Evolutionary conservation across 306 rosid species (phyloP), one percentile per base, ranked within the genome.

Genomic region (Hylodesmum podocarpum): DNA sequence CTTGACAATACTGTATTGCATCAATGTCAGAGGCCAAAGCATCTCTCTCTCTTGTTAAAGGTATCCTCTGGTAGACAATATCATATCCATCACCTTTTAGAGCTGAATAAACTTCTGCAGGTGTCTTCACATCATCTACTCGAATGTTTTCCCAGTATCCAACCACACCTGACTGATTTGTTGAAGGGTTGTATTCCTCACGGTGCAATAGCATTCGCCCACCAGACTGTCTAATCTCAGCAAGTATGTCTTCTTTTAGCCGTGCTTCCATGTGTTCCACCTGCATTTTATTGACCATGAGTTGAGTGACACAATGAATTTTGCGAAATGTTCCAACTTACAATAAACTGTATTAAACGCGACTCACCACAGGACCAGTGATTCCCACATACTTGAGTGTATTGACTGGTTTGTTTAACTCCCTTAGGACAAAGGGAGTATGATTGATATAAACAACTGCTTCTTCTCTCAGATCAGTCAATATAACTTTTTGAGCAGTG

Each of bases 201-300:
- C 90, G 93, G 75, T 91, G 97, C 59, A 91, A 84, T 70, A 91
- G 90, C 84, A 89, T 86, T 61, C 93, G 88, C 47, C 97, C 91
- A 78, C 95, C 93, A 18, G 93, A 88, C 63, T 73, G 87, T 54
- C 82, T 72, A 62, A 91, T 84, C 86, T 91, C 97, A 46, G 91
- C 84, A 50, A 85, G 79, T 69, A 91, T 89, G 81, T 91, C 95
- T 76, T 89, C 91, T 85, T 91, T 91, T 58, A 91, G 73, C 51
- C 97, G 86, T 28, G 81, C 84, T 77, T 91, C 95, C 92, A 91
- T 86, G 90, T 91, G 93, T 80, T 91, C 93, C 78, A 89, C 97
- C 97, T 91, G 88, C 84, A 86, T 66, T 50, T 34, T 21, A 31
- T 73, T 70, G 57, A 78, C 43, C 76, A 59, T 72, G 82, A 78